Conservation (phyloP, 1,284 basidiomycete genomes). For the Apiotrichum porosum region DNA sequence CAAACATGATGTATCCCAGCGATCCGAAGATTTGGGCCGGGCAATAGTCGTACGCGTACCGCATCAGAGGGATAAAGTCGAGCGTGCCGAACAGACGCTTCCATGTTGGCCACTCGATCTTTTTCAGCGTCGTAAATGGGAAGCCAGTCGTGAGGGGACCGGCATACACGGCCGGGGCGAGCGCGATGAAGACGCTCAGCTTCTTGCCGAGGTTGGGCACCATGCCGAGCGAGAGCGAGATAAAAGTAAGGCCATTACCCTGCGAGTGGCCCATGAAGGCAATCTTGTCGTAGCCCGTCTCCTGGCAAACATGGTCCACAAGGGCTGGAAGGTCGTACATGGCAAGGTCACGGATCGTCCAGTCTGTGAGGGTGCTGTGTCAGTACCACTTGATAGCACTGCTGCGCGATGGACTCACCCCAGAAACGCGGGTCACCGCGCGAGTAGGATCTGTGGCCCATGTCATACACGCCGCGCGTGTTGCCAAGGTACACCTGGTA, state of each 20-base stretch:
- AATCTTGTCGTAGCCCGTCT: constrained; percentile 58
- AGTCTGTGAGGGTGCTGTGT: constrained; percentile 47
- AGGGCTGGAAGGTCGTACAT: constrained; percentile 60
- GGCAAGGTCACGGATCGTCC: constrained; percentile 60
- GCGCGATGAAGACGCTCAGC: constrained; percentile 57
- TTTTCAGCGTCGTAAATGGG: constrained; percentile 55
- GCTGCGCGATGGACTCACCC: constrained; percentile 49
- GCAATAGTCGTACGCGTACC: constrained; percentile 56
- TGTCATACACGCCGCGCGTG: constrained; percentile 58
- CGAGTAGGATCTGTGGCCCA: constrained; percentile 55
- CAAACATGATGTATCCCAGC: constrained; percentile 56
- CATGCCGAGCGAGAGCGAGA: constrained; percentile 58
- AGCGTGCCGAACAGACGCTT: constrained; percentile 57
- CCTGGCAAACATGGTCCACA: constrained; percentile 56
- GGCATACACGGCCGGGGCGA: constrained; percentile 60
- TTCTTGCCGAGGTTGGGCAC: constrained; percentile 56
- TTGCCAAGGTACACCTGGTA: constrained; percentile 63
- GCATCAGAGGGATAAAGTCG: constrained; percentile 62
- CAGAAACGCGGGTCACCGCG: constrained; percentile 58
- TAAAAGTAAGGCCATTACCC: constrained; percentile 56
- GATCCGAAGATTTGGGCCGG: constrained; percentile 52
- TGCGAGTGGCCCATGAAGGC: constrained; percentile 62
- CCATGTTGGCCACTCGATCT: constrained; percentile 57
- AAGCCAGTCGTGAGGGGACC: constrained; percentile 59
- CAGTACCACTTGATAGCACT: background rate